Percentiles rank a stretch among this genome's conserved stretches.
These are phyloP conservation scores for Mortierella alpina DNA, from an alignment of 192 early-diverging fungal species.

Conservation along the genomic window DNA sequence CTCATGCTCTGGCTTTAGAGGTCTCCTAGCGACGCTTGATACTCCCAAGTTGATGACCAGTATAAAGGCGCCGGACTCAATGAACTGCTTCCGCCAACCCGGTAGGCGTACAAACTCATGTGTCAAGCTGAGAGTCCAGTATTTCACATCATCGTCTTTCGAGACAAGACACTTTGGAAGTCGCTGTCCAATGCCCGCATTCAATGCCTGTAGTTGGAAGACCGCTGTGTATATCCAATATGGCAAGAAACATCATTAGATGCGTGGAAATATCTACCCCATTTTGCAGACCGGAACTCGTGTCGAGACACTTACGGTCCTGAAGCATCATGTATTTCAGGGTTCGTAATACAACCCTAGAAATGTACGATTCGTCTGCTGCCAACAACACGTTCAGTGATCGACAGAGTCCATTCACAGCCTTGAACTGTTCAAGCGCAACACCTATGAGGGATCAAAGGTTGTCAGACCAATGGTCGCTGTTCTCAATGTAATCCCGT, in stretches of 20 bases:
- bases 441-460: slow-evolving; percentile 59
- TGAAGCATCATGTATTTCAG: slow-evolving; percentile 76
- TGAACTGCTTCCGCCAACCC: slow-evolving; percentile 40
- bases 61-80: slow-evolving; percentile 36
- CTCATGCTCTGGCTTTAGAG: slow-evolving; percentile 26
- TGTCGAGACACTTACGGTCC: slow-evolving; percentile 56
- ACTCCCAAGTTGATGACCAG: slow-evolving; percentile 44
- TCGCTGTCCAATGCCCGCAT: slow-evolving; percentile 66
- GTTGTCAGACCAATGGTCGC: too few relatives aligned
- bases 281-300: neutral
- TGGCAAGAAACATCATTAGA: neutral
- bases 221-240: slow-evolving; percentile 23
- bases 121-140: slow-evolving; percentile 72
- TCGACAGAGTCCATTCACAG: slow-evolving; percentile 68
- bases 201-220: slow-evolving; percentile 73
- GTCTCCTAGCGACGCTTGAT: slow-evolving; percentile 27
- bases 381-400: slow-evolving; percentile 68
- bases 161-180: slow-evolving; percentile 70
- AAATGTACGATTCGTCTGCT: slow-evolving; percentile 73
- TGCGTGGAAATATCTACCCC: neutral
- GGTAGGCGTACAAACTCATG: slow-evolving; percentile 52
- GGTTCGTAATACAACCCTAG: slow-evolving; percentile 74
- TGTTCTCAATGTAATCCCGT: too few relatives aligned
- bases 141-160: slow-evolving; percentile 78
- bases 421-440: slow-evolving; percentile 66